Conservation (phyloP, 352 stramenopile genomes). For the Globisporangium spinosum region DNA sequence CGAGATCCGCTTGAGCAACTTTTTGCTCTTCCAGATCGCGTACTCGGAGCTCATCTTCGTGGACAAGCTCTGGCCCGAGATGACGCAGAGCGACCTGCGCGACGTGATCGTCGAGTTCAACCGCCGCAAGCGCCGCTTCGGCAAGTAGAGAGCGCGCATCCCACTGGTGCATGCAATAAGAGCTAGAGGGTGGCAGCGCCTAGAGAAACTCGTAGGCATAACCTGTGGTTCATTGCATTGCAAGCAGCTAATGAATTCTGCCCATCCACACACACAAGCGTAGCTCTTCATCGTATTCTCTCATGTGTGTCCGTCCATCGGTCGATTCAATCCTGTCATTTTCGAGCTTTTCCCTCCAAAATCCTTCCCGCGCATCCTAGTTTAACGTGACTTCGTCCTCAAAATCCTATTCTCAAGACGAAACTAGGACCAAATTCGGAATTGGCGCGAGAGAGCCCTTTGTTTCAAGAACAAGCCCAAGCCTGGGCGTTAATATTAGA, state of each 20-base stretch:
- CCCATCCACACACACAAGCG: not conserved
- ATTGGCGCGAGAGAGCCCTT: not conserved
- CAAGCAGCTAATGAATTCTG: conserved; percentile 2
- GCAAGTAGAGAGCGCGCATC: conserved; percentile 51
- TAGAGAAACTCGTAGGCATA: not conserved
- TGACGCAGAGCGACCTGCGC: conserved; percentile 81
- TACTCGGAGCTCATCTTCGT: conserved; percentile 96
- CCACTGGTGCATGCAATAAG: not conserved
- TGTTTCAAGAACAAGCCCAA: not conserved
- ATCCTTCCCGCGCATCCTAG: conserved; percentile 1
- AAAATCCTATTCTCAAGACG: not conserved
- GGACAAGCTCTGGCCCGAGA: conserved; percentile 95
- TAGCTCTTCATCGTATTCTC: not conserved
- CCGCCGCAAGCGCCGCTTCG: conserved; percentile 85
- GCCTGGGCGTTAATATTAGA: not conserved
- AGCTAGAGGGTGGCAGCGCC: too few relatives aligned
- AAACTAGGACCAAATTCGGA: conserved; percentile 7
- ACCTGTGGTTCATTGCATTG: not conserved
- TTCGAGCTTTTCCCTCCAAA: conserved; percentile 15
- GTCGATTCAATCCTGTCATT: not conserved
- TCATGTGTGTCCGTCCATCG: not conserved
- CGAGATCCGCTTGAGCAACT: conserved; percentile 95
- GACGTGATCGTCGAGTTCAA: conserved; percentile 84
- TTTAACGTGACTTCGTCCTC: not conserved
- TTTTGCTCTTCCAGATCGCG: conserved; percentile 94